phyloP scores from a whole-genome alignment of 257 asterid genomes.

The Solanum okadae region DNA sequence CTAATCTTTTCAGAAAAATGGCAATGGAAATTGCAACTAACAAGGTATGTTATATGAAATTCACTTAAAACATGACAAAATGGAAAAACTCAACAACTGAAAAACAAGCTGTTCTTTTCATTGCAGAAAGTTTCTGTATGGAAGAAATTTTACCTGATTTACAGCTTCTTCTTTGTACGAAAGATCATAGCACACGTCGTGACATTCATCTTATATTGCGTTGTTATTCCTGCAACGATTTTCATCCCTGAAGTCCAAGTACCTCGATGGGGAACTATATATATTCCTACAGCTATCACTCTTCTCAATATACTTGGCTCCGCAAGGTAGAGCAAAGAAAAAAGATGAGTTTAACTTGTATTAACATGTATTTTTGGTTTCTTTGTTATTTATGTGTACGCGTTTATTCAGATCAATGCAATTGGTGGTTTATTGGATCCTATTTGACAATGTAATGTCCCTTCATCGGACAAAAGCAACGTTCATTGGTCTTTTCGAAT shows the following conservation, averaged over 20 bases:
- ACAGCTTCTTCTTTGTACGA: slow-evolving; percentile 22
- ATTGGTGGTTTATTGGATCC: slow-evolving; percentile 12
- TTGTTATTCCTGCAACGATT: slow-evolving; percentile 13
- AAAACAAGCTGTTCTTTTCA: background rate
- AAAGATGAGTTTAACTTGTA: background rate
- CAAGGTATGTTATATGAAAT: slow-evolving; percentile 31
- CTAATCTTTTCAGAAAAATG: slow-evolving; percentile 84
- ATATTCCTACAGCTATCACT: slow-evolving; percentile 14
- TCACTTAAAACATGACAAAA: background rate
- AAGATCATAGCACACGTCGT: slow-evolving; percentile 17
- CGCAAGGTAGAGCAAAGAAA: slow-evolving; percentile 5
- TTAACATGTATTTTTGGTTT: background rate
- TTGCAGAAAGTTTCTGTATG: slow-evolving; percentile 17
- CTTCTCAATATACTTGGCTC: slow-evolving; percentile 21
- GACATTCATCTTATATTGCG: slow-evolving; percentile 15
- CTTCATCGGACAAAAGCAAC: slow-evolving; percentile 25
- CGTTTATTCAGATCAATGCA: slow-evolving; percentile 11
- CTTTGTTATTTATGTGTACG: background rate
- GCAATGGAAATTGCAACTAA: slow-evolving; percentile 55
- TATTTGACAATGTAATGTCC: slow-evolving; percentile 23
- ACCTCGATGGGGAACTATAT: slow-evolving; percentile 18
- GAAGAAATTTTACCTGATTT: slow-evolving; percentile 19
- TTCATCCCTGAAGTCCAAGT: slow-evolving; percentile 16
- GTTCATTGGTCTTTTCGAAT: slow-evolving; percentile 14
- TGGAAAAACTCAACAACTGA: background rate